These are phyloP conservation scores for Patellifolia procumbens DNA, from an alignment of 179 eudicot species.

Conservation along the genomic window DNA sequence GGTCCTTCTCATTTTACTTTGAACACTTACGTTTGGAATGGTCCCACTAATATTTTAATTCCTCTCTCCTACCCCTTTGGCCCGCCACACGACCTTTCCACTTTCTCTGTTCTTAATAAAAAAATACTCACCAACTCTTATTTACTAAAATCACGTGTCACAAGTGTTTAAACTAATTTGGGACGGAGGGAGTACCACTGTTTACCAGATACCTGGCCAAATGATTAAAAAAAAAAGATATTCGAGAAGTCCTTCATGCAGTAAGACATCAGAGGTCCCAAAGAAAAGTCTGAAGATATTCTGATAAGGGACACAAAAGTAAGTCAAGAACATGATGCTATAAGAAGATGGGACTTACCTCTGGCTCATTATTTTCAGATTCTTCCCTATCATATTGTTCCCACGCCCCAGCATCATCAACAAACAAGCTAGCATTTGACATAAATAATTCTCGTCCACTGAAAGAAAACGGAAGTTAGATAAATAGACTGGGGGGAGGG, in stretches of 20 bases:
- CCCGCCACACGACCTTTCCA: too few species aligned
- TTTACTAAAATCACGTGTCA: too few species aligned
- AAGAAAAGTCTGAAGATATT: not conserved
- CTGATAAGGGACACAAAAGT: not conserved
- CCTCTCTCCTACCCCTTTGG: too few species aligned
- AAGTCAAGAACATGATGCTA: not conserved
- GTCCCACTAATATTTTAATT: too few species aligned
- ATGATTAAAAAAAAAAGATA: not conserved
- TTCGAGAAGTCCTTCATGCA: not conserved
- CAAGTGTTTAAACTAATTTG: too few species aligned
- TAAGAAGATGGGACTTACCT: conserved; percentile 42
- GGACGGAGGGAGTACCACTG: too few species aligned
- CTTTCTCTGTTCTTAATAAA: too few species aligned
- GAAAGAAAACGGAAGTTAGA: conserved; percentile 21
- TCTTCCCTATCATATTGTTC: conserved; percentile 77
- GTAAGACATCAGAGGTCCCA: not conserved
- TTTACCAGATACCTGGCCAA: not conserved
- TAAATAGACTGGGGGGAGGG: too few species aligned
- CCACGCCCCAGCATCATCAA: conserved; percentile 89
- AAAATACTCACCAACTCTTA: too few species aligned
- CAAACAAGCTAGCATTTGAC: conserved; percentile 86
- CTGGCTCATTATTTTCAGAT: conserved; percentile 43
- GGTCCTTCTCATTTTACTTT: too few species aligned
- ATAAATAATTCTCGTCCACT: conserved; percentile 98
- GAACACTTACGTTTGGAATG: too few species aligned